These are phyloP conservation scores for Crithidia fasciculata DNA, from an alignment of 208 protist species.

Conservation along the genomic window DNA sequence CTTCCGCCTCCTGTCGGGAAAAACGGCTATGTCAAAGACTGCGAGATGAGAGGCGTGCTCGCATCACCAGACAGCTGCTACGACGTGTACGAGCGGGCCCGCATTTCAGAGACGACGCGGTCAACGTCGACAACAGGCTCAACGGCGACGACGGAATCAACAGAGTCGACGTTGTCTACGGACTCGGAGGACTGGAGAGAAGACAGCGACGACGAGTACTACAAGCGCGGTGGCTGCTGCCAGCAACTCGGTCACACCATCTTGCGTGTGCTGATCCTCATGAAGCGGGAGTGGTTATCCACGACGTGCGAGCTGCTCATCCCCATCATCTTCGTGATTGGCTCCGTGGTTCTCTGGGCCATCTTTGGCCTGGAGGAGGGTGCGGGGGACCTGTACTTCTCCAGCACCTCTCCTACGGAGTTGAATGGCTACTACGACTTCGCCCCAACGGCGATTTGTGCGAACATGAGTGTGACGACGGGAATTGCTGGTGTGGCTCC, in stretches of 20 bases:
- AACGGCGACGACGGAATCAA: too few species aligned
- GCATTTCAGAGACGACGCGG: too few species aligned
- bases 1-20: too few species aligned
- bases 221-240: too few species aligned
- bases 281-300: conserved; percentile 47
- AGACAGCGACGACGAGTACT: too few species aligned
- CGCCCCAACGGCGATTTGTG: neutral
- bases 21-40: too few species aligned
- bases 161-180: too few species aligned
- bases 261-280: conserved; percentile 49
- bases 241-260: conserved; percentile 62
- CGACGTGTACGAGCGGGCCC: too few species aligned
- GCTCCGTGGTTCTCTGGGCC: conserved; percentile 47
- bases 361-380: conserved; percentile 27
- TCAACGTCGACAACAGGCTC: too few species aligned
- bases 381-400: conserved; percentile 22
- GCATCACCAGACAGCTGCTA: too few species aligned
- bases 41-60: too few species aligned
- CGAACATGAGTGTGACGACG: conserved; percentile 8
- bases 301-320: conserved; percentile 59
- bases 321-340: conserved; percentile 70
- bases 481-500: conserved; percentile 16
- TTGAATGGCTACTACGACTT: neutral
- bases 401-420: neutral
- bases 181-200: too few species aligned